Evolutionary conservation across 2,329 filamentous ascomycete species (phyloP), one percentile per base, ranked within the genome.

Genomic region (Berkeleyomyces basicola): DNA sequence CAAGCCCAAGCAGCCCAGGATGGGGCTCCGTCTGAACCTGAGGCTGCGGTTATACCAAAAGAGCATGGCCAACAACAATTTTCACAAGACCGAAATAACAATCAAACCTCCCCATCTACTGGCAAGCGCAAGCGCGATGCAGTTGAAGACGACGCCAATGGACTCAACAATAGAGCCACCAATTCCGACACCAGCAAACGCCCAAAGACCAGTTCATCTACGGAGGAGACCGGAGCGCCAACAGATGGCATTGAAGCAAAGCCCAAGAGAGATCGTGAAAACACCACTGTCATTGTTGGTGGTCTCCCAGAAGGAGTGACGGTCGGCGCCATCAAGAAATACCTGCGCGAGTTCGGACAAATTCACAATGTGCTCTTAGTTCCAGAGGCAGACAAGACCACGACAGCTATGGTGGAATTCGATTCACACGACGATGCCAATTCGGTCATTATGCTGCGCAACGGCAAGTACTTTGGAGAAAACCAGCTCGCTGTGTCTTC

Each of bases 261-360:
- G 71, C 75, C 78, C 39, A 92, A 89, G 72, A 85, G 93, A 62
- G 91, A 99, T 72, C 85, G 93, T 49, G 93, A 99, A 70, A 87
- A 97, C 72, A 86, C 90, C 0, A 91, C 88, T 0, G 80, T 97
- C 58, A 82, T 95, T 61, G 85, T 96, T 3, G 84, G 82, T 59
- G 87, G 90, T 67, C 74, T 99, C 33, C 90, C 93, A 1, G 68
- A 71, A 3, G 81, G 86, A 61, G 81, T 84, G 0, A 84, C 84
- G 0, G 83, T 89, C 69, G 85, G 82, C 10, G 86, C 86, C 68
- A 75, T 97, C 11, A 83, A 87, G 63, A 88, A 95, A 71, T 97
- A 95, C 71, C 97, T 99, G 75, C 86, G 86, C 69, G 89, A 91
- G 66, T 95, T 91, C 68, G 93, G 93, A 10, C 85, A 84, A 47